Evolutionary conservation across 192 early-diverging fungal species (phyloP), one percentile per base, ranked within the genome.

Genomic region (Podila epicladia): DNA sequence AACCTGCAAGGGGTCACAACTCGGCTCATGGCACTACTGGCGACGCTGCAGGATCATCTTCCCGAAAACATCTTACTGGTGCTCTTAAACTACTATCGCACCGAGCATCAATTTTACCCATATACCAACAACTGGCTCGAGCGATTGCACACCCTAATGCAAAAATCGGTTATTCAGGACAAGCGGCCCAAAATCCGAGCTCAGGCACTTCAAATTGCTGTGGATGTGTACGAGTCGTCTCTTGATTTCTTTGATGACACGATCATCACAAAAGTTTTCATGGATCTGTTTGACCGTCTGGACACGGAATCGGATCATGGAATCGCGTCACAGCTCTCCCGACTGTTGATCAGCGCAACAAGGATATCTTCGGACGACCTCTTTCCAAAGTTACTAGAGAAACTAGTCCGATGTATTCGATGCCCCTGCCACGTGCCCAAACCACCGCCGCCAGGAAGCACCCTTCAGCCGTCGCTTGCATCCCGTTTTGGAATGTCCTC

Each of bases 61-160:
- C 75, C 86, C 29, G 84, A 85, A 68, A 74, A 83, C 19, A 78
- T 75, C 13, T 80, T 85, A 17, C 26, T 82, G 22, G 66, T 85
- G 50, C 65, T 90, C 22, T 69, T 90, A 26, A 73, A 78, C 5
- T 88, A 90, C 61, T 90, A 90, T 58, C 72, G 85, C 15, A 64
- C 63, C 3, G 89, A 90, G 67, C 85, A 90, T 53, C 51, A 77
- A 5, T 78, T 90, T 35, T 78, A 85, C 50, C 89, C 89, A 58
- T 90, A 87, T 55, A 84, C 87, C 28, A 82, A 82, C 11, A 74
- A 85, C 59, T 90, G 89, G 89, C 62, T 90, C 28, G 75, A 76
- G 26, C 71, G 85, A 32, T 73, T 90, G 12, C 67, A 70, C 28
- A 75, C 84, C 26, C 69, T 88, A 9, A 62, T 82, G 12, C 69